Base-by-base conservation (phyloP, 164 flowering plant genomes). In the Umbilicus rupestris region DNA sequence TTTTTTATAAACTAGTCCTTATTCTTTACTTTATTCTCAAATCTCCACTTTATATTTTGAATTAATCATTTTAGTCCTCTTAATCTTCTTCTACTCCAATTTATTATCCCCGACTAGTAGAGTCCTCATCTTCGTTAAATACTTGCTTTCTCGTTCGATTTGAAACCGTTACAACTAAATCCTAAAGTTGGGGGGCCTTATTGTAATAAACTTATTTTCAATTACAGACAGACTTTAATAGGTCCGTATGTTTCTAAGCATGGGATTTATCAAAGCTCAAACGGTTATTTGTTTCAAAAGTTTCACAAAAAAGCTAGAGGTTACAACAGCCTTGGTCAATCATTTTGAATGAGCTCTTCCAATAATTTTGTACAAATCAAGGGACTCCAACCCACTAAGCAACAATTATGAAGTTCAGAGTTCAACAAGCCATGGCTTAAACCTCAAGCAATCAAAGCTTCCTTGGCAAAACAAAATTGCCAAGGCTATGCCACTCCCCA, bases 401-500 rank as follows among this genome's bases (percentile, higher is more conserved):
- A 3, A 1, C 59, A 24, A 24, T 31, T 52, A 52, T 31, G 16
- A 10, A 52, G 28, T 26, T 17, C 30, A 26, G 10, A 41, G 7
- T 41, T 41, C 59, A 9, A 52, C 59, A 31, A 52, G 59, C 16
- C 3, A 52, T 26, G 3, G 59, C 11, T 52, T 52, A 9, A 49
- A 52, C 26, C 59, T 24, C n/a, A n/a, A n/a, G n/a, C n/a, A n/a
- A n/a, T n/a, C n/a, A 2, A 2, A 52, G 59, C 31, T 24, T 24
- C 5, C 41, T 62, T n/a, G 45, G 65, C 24, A 39, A 37, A 62
- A 35, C 65, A 62, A 62, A 62, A 37, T 39, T 62, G 65, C 20
- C 19, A 0, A 62, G 24, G 41, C 41, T 62, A 19, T 29, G 37
- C 39, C 33, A 28, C 20, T 3, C 7, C 37, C 20, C 3, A 33